A percentile compares a stretch with the other conserved stretches of the same genome.
Evolutionary conservation across 2,329 filamentous ascomycete species (phyloP).

Genomic region (Diplodia scrobiculata): DNA sequence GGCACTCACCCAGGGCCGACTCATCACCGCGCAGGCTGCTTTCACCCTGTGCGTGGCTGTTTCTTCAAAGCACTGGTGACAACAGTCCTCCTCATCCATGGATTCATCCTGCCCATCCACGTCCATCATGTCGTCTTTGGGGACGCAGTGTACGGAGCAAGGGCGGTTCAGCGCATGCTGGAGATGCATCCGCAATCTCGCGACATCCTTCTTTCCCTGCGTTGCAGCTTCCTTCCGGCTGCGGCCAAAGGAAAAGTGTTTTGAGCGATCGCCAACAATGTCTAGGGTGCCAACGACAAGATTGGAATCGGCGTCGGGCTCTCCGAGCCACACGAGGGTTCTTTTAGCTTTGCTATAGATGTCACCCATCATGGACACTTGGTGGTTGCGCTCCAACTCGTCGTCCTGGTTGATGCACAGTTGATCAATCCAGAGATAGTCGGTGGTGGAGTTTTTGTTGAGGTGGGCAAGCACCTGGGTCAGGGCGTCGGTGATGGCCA

Average conservation of each 20-base stretch:
- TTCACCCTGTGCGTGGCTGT: background rate
- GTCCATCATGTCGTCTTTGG: conserved; percentile 2
- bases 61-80: background rate
- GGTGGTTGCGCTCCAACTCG: conserved; percentile 25
- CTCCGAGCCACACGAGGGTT: conserved; percentile 31
- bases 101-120: background rate
- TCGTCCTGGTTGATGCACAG: conserved; percentile 31
- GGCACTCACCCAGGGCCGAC: conserved; percentile 18
- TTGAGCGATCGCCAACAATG: background rate
- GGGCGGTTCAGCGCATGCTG: background rate
- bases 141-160: background rate
- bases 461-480: conserved; percentile 12
- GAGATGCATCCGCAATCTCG: background rate
- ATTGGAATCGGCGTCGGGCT: conserved; percentile 30
- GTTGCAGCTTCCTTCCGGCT: conserved; percentile 6
- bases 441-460: conserved; percentile 22
- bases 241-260: background rate
- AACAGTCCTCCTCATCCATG: background rate
- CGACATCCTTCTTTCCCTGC: background rate
- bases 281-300: conserved; percentile 29
- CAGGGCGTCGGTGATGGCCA: conserved; percentile 27
- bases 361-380: conserved; percentile 24
- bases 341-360: conserved; percentile 26
- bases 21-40: background rate
- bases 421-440: conserved; percentile 31